A percentile compares a stretch with the other conserved stretches of the same genome.
phyloP scores from a whole-genome alignment of 768 basidiomycete genomes.

The Mycena pura region DNA sequence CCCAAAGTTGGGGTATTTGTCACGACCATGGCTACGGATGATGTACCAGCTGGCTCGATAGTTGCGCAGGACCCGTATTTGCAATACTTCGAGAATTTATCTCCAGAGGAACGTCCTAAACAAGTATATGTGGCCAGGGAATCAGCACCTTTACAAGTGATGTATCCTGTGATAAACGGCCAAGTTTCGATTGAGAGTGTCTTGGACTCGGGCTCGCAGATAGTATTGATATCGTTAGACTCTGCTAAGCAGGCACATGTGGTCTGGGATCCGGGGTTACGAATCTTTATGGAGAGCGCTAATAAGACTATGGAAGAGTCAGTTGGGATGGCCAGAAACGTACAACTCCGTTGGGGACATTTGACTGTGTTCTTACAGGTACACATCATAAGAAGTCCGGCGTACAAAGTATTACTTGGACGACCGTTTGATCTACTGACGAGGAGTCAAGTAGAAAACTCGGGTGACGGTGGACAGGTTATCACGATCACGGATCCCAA shows the following conservation, averaged over 20 bases:
- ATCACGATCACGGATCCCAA: constrained; percentile 36
- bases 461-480: too few species aligned
- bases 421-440: constrained; percentile 38
- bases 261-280: constrained; percentile 26
- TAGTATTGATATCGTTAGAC: constrained; percentile 30
- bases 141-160: too few species aligned
- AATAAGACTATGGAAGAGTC: constrained; percentile 30
- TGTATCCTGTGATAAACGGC: too few species aligned
- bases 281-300: constrained; percentile 35
- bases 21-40: too few species aligned
- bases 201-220: constrained; percentile 36
- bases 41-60: too few species aligned
- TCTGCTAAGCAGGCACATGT: constrained; percentile 15
- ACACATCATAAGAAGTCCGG: constrained; percentile 31
- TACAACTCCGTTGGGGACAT: constrained; percentile 30
- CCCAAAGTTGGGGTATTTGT: too few species aligned
- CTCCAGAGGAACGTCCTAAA: too few species aligned
- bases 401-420: constrained; percentile 37
- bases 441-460: too few species aligned
- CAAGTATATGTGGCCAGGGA: too few species aligned
- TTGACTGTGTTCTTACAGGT: constrained; percentile 35
- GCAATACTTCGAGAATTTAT: too few species aligned
- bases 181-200: too few species aligned
- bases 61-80: too few species aligned
- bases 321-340: constrained; percentile 34